phyloP scores from a whole-genome alignment of 208 protist genomes.

The Leishmania martiniquensis region DNA sequence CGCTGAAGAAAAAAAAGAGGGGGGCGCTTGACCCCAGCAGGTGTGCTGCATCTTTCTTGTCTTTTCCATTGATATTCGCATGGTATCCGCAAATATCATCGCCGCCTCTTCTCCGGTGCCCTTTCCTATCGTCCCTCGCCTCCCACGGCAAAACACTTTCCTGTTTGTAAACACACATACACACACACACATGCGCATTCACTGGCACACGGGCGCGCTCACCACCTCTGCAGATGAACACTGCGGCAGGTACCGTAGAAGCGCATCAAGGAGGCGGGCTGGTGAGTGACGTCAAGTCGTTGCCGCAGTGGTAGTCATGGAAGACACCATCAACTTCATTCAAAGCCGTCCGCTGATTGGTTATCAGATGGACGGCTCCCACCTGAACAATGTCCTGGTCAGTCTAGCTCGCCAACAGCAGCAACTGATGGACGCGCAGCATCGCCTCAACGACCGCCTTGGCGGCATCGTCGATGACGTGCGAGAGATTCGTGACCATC shows the following conservation, averaged over 20 bases:
- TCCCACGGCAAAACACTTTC: not conserved
- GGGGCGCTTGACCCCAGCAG: not conserved
- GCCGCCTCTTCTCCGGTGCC: not conserved
- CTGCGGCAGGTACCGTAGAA: not conserved
- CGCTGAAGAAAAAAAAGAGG: not conserved
- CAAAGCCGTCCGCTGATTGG: constrained; percentile 82
- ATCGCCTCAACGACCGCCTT: constrained; percentile 42
- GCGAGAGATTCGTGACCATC: constrained; percentile 39
- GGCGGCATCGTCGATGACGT: constrained; percentile 48
- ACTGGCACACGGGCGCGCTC: not conserved
- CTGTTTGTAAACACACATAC: not conserved
- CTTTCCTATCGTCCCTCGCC: not conserved
- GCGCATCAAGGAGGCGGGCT: not conserved
- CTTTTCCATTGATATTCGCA: not conserved
- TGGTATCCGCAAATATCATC: not conserved
- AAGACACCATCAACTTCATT: constrained; percentile 70
- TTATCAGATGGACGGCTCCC: constrained; percentile 84
- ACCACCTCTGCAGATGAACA: not conserved
- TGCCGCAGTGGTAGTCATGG: constrained; percentile 27
- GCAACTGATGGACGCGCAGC: constrained; percentile 50
- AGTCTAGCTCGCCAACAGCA: constrained; percentile 65
- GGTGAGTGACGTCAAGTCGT: not conserved
- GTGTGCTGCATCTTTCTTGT: not conserved
- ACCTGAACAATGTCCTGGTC: constrained; percentile 75
- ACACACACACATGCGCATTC: not conserved